These are phyloP conservation scores for Hypoxylon subgilvum DNA, from an alignment of 495 filamentous ascomycete genomes.

Conservation along the genomic window DNA sequence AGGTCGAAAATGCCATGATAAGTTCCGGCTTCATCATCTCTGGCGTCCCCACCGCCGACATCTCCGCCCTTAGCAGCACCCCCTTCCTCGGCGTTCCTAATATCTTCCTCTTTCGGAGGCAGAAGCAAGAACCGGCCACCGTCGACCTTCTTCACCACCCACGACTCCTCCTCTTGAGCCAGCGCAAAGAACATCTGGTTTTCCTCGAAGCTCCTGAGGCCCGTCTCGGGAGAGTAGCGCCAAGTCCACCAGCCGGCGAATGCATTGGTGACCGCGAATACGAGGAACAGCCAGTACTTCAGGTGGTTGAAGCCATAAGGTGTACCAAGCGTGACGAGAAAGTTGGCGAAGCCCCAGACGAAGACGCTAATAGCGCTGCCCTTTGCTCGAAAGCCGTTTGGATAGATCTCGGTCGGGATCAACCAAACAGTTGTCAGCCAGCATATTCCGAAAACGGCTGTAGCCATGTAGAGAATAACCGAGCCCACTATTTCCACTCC, in stretches of 20 bases:
- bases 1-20: too few relatives aligned
- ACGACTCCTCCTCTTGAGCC: slow-evolving; percentile 52
- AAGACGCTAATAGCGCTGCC: slow-evolving; percentile 60
- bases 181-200: slow-evolving; percentile 62
- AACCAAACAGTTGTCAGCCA: slow-evolving; percentile 64
- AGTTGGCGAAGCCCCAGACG: slow-evolving; percentile 64
- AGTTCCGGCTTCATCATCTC: not conserved
- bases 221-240: slow-evolving; percentile 58
- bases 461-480: slow-evolving; percentile 55
- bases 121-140: slow-evolving; percentile 54
- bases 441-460: slow-evolving; percentile 62
- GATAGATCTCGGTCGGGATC: slow-evolving; percentile 65
- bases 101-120: slow-evolving; percentile 42
- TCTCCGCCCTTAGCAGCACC: slow-evolving; percentile 26
- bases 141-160: slow-evolving; percentile 55
- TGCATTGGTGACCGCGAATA: slow-evolving; percentile 59
- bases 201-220: slow-evolving; percentile 61
- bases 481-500: slow-evolving; percentile 54
- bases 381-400: slow-evolving; percentile 59
- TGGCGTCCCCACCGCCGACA: not conserved
- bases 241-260: slow-evolving; percentile 61
- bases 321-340: slow-evolving; percentile 60
- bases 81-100: slow-evolving; percentile 14
- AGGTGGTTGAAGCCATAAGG: slow-evolving; percentile 64
- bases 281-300: slow-evolving; percentile 60